Base-by-base conservation (phyloP, 192 early-diverging fungal species). In the Entomortierella chlamydospora region DNA sequence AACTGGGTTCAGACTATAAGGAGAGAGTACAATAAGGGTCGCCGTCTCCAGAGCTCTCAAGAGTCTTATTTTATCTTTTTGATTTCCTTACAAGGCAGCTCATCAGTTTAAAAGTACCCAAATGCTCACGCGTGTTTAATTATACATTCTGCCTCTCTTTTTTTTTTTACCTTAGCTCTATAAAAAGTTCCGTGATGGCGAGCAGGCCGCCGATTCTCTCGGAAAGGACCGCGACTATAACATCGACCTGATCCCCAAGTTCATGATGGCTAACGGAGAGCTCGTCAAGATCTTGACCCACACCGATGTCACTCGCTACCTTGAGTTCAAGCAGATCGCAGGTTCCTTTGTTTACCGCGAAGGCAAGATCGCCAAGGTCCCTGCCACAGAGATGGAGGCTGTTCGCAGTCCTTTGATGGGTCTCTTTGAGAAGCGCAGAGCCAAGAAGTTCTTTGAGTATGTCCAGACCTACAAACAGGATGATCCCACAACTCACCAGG, bases 191-290 rank as follows among this genome's bases (percentile, higher is more conserved):
- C 89, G 93, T 26, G 42, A 81, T 59, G 87, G 84, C 9, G 82
- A 79, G 25, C 57, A 68, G 22, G 73, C 87, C 42, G 87, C 93
- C 18, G 65, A 73, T 17, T 54, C 61, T 29, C 80, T 93, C 22
- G 93, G 93, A 15, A 85, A 85, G 52, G 90, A 90, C 79, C 91
- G 97, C 64, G 97, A 99, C 86, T 99, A 93, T 85, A 96, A 95
- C 85, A 90, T 99, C 57, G 98, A 99, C 83, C 85, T 98, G 80
- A 97, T 99, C 57, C 98, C 98, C 67, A 99, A 99, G 88, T 99
- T 99, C 85, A 94, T 98, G 86, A 99, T 99, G 97, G 96, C 95
- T 30, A 96, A 94, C 59, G 98, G 98, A 57, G 97, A 97, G 81
- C 94, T 99, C 72, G 94, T 98, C 69, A 93, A 93, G 74, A 96